Evolutionary conservation across 106 monocot species (phyloP), one percentile per base, ranked within the genome.

Genomic region (Dactylorhiza incarnata): DNA sequence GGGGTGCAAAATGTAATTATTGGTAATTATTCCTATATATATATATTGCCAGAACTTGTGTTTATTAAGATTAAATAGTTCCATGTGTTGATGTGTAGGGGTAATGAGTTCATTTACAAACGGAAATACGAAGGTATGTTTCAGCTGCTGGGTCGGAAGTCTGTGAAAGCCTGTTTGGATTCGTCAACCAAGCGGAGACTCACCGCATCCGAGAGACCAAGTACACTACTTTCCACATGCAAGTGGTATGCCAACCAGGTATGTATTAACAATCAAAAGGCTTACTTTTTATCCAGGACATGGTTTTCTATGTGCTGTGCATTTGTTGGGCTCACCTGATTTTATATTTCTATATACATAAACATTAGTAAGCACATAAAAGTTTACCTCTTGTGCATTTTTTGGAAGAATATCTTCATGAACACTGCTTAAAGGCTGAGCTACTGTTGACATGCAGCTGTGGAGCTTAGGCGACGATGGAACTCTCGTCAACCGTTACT

Each of bases 401-500:
- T 20, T 58, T 58, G 58, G 37, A 12, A 19, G 58, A 20, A 58
- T 19, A 58, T 20, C 15, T 16, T 14, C 17, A 54, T 54, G 54
- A 53, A 10, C 12, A 53, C 53, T 53, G 16, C 12, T 53, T 53
- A 16, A 5, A 54, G 61, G 6, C 61, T 61, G 10, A 65, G 12
- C 10, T 65, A 10, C 65, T 26, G 65, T 65, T 65, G 1, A 65
- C 13, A 22, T 75, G 73, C 89, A 95, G 95, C 79, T 89, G 76
- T 95, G 91, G 91, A 73, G 55, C 19, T 81, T 91, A 74, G 83
- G 86, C 73, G 46, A 83, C 49, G 75, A 89, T 86, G 95, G 92
- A 81, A 92, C 87, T 12, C 87, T 95, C 43, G 49, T 75, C 37
- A 89, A 78, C 71, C 81, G 74, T 58, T 89, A 86, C 67, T 95